Conservation (phyloP, 1,284 basidiomycete genomes). For the Leccinum cinnamomeum region DNA sequence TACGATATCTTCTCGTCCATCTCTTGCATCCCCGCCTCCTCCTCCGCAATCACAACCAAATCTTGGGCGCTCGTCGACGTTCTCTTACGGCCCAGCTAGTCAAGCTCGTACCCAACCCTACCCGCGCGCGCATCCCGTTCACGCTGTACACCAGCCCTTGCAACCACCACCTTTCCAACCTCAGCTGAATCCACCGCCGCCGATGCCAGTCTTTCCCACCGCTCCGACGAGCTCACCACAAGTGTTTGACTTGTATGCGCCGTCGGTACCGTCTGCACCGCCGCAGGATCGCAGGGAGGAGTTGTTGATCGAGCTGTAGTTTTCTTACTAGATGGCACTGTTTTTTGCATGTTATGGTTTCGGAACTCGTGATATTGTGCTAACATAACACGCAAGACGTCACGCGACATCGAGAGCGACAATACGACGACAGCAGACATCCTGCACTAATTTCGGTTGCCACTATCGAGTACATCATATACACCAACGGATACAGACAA, state of each 20-base stretch:
- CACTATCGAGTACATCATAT: no score
- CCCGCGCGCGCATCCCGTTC: slow-evolving; percentile 2
- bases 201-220: slow-evolving; percentile 23
- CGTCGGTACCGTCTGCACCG: slow-evolving; percentile 35
- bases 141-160: not conserved
- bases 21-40: slow-evolving; percentile 21
- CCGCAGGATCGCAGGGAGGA: slow-evolving; percentile 80
- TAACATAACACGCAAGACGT: not conserved
- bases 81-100: slow-evolving; percentile 16
- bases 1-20: slow-evolving; percentile 26
- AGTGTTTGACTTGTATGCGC: slow-evolving; percentile 46
- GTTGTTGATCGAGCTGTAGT: slow-evolving; percentile 73
- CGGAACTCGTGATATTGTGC: not conserved
- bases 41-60: slow-evolving; percentile 11
- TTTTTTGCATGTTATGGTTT: not conserved
- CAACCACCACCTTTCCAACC: slow-evolving; percentile 9
- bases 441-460: no score
- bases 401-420: no score
- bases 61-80: slow-evolving; percentile 24
- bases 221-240: slow-evolving; percentile 62
- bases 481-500: no score
- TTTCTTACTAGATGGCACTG: not conserved
- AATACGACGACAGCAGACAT: no score
- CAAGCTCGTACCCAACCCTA: slow-evolving; percentile 5
- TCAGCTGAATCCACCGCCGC: not conserved